These are phyloP conservation scores for Candida ponderosae DNA, from an alignment of 805 yeast genomes.

Conservation along the genomic window DNA sequence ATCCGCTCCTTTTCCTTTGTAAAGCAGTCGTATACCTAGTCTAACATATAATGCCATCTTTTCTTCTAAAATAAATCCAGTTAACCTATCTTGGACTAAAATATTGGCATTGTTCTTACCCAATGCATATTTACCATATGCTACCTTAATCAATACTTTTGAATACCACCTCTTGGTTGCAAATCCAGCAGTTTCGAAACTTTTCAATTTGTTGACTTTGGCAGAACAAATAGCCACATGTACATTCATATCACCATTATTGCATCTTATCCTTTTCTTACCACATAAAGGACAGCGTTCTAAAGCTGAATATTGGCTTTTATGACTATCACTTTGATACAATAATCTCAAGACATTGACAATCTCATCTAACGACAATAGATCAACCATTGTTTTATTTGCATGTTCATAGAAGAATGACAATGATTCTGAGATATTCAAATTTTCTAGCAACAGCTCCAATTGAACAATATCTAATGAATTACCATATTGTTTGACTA, in stretches of 20 bases:
- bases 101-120: conserved; percentile 93
- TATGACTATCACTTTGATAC: conserved; percentile 22
- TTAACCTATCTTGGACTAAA: conserved; percentile 81
- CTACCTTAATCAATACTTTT: conserved; percentile 71
- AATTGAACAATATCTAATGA: conserved; percentile 44
- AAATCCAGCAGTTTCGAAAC: conserved; percentile 69
- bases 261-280: conserved; percentile 43
- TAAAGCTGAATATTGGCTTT: not conserved
- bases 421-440: conserved; percentile 14
- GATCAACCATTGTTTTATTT: conserved; percentile 23
- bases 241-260: conserved; percentile 64
- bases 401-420: conserved; percentile 9
- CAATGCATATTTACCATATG: conserved; percentile 79
- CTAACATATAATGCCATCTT: conserved; percentile 86
- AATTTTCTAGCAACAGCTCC: conserved; percentile 46
- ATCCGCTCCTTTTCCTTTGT: conserved; percentile 65
- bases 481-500: conserved; percentile 48
- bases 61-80: conserved; percentile 89
- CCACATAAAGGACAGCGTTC: conserved; percentile 79
- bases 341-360: conserved; percentile 38
- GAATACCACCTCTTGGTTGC: conserved; percentile 90
- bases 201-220: conserved; percentile 63
- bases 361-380: conserved; percentile 47
- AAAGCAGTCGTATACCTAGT: conserved; percentile 76
- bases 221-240: conserved; percentile 86